Evolutionary conservation across 73 alveolate genomes (phyloP).

Genomic region (Uronychia binucleata): DNA sequence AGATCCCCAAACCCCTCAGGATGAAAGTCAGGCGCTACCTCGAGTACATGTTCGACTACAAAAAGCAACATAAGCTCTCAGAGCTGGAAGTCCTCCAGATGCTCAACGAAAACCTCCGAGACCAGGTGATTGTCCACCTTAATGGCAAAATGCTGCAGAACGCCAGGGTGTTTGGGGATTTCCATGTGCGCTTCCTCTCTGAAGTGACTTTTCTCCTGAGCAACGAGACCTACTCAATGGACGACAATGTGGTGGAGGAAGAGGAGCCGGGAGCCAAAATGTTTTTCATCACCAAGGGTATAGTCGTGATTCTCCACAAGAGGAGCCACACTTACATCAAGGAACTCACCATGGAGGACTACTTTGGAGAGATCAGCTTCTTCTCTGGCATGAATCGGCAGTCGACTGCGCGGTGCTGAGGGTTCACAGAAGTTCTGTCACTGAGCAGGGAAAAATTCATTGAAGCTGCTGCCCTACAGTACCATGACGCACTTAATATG

Average conservation of each 20-base stretch:
- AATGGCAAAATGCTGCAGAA: conserved; percentile 55
- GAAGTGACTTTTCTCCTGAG: conserved; percentile 59
- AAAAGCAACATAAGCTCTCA: conserved; percentile 38
- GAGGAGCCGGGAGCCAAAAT: conserved; percentile 53
- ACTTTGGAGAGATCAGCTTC: conserved; percentile 72
- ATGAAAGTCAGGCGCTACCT: conserved; percentile 61
- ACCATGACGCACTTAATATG: conserved; percentile 22
- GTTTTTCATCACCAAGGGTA: conserved; percentile 75
- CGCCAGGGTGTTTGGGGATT: conserved; percentile 33
- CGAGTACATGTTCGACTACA: conserved; percentile 66
- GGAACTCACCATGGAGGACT: conserved; percentile 51
- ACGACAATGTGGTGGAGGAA: conserved; percentile 66
- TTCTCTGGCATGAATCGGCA: conserved; percentile 34
- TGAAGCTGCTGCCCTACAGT: not conserved
- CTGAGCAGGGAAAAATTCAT: conserved; percentile 32
- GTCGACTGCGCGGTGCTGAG: conserved; percentile 63
- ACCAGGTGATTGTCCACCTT: conserved; percentile 48
- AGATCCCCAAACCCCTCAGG: conserved; percentile 46
- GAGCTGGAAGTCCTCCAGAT: conserved; percentile 67
- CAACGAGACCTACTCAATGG: conserved; percentile 54
- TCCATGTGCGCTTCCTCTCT: conserved; percentile 36
- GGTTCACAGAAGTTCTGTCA: conserved; percentile 61
- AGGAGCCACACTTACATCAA: conserved; percentile 59
- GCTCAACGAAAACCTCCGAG: conserved; percentile 63
- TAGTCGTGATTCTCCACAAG: conserved; percentile 52